Evolutionary conservation across 495 filamentous ascomycete genomes (phyloP), one percentile per base, ranked within the genome.

Genomic region (Aspergillus indologenus): DNA sequence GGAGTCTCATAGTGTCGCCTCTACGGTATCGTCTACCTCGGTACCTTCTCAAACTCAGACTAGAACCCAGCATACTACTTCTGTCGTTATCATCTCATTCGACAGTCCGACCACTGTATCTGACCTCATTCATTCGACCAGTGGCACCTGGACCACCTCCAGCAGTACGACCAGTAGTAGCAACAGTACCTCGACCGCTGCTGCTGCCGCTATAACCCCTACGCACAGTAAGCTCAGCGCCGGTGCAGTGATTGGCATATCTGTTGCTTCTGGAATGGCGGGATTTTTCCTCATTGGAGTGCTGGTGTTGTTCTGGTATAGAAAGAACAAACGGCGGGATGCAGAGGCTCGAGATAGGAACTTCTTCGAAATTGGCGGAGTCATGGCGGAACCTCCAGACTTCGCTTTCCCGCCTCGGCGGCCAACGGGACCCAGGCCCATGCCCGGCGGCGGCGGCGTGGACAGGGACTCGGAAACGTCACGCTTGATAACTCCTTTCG

Each of bases 321-420:
- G 71, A 56, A 74, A 62, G 61, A 66, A 68, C 52, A 66, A 65
- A 22, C 66, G 67, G 31, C 64, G 52, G 22, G 62, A 64, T 15
- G 60, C 62, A 23, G 29, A 61, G 8, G 58, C 58, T 12, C 57
- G 70, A 23, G 54, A 68, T n/a, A 58, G 55, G 6, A 58, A 72
- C n/a, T 64, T 65, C 26, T 79, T 77, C 49, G 77, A 79, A 52
- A 77, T 76, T 59, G 77, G 75, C 21, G 77, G 74, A 7, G 57
- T 63, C 14, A 78, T 78, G 75, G 65, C 71, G 53, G 73, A 77
- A 55, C 77, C 75, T 44, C 67, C 69, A 2, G 69, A 72, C 18
- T 78, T 77, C 34, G 62, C 59, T 19, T 58, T 59, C 9, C 56
- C 63, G 23, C 68, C 68, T 21, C 65, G 62, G 29, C 61, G 56